Conservation (phyloP, 1,284 basidiomycete genomes). For the Chondrostereum purpureum region DNA sequence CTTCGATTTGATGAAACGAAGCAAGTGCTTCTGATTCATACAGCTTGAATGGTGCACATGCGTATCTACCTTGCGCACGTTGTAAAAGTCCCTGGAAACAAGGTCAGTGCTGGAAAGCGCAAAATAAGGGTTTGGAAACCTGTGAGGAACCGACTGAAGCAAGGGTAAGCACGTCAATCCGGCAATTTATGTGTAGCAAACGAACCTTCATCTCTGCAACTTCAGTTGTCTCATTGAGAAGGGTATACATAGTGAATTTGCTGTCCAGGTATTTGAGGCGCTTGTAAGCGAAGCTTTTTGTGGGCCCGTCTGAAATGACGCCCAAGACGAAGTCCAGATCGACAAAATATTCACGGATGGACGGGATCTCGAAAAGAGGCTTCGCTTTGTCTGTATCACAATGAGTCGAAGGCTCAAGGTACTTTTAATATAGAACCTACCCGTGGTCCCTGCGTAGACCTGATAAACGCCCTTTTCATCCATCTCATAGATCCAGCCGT, state of each 20-base stretch:
- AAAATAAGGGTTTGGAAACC: constrained; percentile 32
- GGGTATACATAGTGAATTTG: constrained; percentile 92
- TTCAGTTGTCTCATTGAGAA: constrained; percentile 94
- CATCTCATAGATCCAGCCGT: constrained; percentile 61
- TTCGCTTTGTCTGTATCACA: constrained; percentile 26
- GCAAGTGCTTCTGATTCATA: constrained; percentile 99
- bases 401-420: constrained; percentile 6
- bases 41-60: constrained; percentile 98
- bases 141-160: constrained; percentile 62
- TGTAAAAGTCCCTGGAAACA: constrained; percentile 87
- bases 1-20: constrained; percentile 98
- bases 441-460: constrained; percentile 50
- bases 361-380: constrained; percentile 77
- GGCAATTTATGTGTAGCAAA: constrained; percentile 2
- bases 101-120: constrained; percentile 5
- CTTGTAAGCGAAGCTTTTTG: constrained; percentile 93
- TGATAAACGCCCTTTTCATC: constrained; percentile 87
- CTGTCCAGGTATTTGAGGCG: constrained; percentile 90
- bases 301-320: constrained; percentile 89
- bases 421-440: constrained; percentile 22
- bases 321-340: constrained; percentile 89
- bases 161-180: neutral
- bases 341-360: constrained; percentile 89
- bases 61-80: constrained; percentile 96
- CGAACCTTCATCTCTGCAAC: constrained; percentile 92